Base-by-base conservation (phyloP, 495 filamentous ascomycete genomes). In the Umbilicaria muhlenbergii region DNA sequence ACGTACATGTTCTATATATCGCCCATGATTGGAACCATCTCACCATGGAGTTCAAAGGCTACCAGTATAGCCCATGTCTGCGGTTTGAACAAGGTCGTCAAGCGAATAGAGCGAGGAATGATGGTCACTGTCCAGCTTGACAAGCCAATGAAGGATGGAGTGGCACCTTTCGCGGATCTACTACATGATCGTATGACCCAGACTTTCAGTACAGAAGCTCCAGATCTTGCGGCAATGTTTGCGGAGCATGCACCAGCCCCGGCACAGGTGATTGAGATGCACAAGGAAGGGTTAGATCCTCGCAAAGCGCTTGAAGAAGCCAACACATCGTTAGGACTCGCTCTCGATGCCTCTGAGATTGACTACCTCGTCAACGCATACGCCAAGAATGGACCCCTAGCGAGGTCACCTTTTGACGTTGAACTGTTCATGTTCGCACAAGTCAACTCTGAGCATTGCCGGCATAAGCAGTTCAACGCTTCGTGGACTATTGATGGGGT, bases 401-500 rank as follows among this genome's bases (percentile, higher is more conserved):
- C 61, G 43, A 74, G 77, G 41, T 74, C 78, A 39, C 88, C 87
- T 0, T 80, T 80, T 36, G 91, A 98, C 62, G 81, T 94, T 41
- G 91, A 98, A 63, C 71, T 96, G 12, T 96, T 94, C 70, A 96
- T 96, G 92, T 98, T 96, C 59, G 89, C 88, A 21, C 91, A 98
- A 61, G 88, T 98, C 50, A 86, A 87, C 58, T 73, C 69, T 5
- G 70, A 71, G 43, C 67, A 73, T 52, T 80, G 75, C 51, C 65
- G 77, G 40, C 78, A 81, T 52, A 80, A 80, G 62, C 83, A 91
- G 50, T 98, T 98, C 71, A 98, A 98, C 58, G 87, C 92, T 13
- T 81, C 81, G 15, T 98, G 87, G 85, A 88, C 81, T n/a, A 94
- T 98, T 53, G 88, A 98, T 64, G 87, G 86, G 38, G 66, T 82